Base-by-base conservation (phyloP, 306 rosid species). In the Prunus mume region DNA sequence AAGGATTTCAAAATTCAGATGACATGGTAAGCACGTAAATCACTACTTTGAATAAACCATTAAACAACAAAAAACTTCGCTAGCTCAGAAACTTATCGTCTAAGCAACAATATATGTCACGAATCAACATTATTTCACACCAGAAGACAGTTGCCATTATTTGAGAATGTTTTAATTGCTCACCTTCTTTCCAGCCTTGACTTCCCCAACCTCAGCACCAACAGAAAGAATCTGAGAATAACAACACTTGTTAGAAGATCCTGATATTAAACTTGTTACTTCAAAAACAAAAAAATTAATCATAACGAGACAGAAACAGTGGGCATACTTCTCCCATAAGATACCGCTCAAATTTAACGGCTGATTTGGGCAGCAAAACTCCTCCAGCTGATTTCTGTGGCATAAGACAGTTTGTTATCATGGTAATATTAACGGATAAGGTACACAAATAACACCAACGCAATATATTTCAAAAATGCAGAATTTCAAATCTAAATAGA, bases 261-360 rank as follows among this genome's bases (percentile, higher is more conserved):
- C 54, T 66, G 58, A 30, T 13, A 72, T 19, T 64, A 41, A 58
- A 72, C 45, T 12, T 24, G 12, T 61, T 73, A 73, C 45, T 60
- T 13, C 3, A 38, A 43, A 41, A 28, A 28, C 30, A 28, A 20
- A 45, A 7, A 45, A 46, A 32, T 3, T 27, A 2, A 30, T 24
- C 10, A 18, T 25, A 27, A 51, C 46, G 66, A 77, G 34, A 83
- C 41, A n/a, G 24, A 24, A 64, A 72, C 47, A 13, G 27, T 67
- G 55, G 17, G 65, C 56, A 43, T 87, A 95, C 99, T 81, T 92
- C 97, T 78, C 99, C 99, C 66, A 83, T 64, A 2, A 95, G 97
- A 82, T 95, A 91, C 46, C 90, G 93, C 86, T 95, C 99, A 66
- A 85, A 95, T 78, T 95, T 95, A 69, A 95, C 99, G 2, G 97